A percentile compares a stretch with the other conserved stretches of the same genome.
phyloP scores from a whole-genome alignment of 2,329 filamentous ascomycete genomes.

The Geosmithia morbida region DNA sequence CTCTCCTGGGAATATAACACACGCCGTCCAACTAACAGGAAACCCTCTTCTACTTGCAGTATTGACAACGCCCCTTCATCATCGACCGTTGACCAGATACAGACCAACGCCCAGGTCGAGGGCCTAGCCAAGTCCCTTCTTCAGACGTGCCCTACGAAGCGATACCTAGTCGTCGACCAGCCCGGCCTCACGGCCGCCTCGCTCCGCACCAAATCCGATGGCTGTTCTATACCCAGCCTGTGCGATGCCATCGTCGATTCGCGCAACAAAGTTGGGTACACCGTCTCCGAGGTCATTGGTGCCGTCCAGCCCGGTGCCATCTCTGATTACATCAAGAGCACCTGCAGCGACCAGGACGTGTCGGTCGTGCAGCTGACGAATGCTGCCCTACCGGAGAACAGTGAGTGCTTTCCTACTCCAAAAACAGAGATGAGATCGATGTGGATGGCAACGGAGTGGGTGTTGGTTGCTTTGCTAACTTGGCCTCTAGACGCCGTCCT shows the following conservation, averaged over 20 bases:
- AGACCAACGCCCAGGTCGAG: constrained; percentile 30
- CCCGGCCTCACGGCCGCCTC: constrained; percentile 62
- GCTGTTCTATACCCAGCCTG: constrained; percentile 39
- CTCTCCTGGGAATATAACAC: background rate
- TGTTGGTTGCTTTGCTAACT: background rate
- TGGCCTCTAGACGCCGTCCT: constrained; percentile 30
- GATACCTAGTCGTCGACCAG: constrained; percentile 68
- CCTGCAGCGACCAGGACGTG: constrained; percentile 27
- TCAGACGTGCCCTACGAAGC: constrained; percentile 53
- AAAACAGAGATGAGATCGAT: too few species aligned
- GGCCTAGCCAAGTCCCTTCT: constrained; percentile 36
- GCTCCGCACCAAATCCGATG: constrained; percentile 30
- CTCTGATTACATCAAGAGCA: constrained; percentile 25
- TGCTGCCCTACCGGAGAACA: constrained; percentile 29
- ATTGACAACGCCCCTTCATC: constrained; percentile 15
- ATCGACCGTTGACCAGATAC: constrained; percentile 23
- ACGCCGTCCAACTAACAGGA: background rate
- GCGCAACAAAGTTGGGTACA: constrained; percentile 23
- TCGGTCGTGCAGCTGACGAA: constrained; percentile 18
- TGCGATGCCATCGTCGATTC: constrained; percentile 22
- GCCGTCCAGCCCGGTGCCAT: constrained; percentile 23
- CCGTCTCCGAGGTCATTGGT: constrained; percentile 45
- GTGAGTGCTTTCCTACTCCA: too few species aligned
- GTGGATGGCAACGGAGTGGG: background rate
- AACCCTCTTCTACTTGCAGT: constrained; percentile 7